These are phyloP conservation scores for Volvariella surrecta DNA, from an alignment of 1,284 basidiomycete species.

Conservation along the genomic window DNA sequence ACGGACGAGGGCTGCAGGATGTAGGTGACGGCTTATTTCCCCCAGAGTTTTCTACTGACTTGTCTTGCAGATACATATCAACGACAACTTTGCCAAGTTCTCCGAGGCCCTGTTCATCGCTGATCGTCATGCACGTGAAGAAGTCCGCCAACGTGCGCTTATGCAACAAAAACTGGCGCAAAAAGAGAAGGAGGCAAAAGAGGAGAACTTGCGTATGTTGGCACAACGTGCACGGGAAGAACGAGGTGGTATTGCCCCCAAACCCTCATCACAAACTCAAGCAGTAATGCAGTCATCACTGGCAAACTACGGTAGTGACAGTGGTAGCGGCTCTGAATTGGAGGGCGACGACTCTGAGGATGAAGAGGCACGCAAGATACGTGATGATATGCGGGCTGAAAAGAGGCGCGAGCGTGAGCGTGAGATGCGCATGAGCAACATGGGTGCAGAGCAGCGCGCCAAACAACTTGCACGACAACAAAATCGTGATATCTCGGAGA, in stretches of 20 bases:
- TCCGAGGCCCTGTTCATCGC: conserved; percentile 94
- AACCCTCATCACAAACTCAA: conserved; percentile 49
- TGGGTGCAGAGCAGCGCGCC: conserved; percentile 95
- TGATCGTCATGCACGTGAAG: conserved; percentile 97
- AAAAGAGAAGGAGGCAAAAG: conserved; percentile 96
- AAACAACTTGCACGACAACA: conserved; percentile 93
- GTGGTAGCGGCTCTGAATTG: conserved; percentile 40
- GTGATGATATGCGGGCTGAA: conserved; percentile 88
- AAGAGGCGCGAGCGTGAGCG: conserved; percentile 92
- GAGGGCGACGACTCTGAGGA: conserved; percentile 60
- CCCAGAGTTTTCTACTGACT: conserved; percentile 6
- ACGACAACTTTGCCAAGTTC: conserved; percentile 99
- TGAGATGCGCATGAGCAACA: conserved; percentile 98
- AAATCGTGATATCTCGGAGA: conserved; percentile 98
- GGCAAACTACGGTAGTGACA: conserved; percentile 81
- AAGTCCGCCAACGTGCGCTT: conserved; percentile 90
- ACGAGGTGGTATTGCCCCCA: conserved; percentile 68
- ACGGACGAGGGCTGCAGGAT: conserved; percentile 95
- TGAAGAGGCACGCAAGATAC: conserved; percentile 77
- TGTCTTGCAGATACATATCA: conserved; percentile 77
- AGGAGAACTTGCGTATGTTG: conserved; percentile 90
- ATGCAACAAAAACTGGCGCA: conserved; percentile 99
- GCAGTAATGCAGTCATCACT: conserved; percentile 70
- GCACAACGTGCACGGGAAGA: conserved; percentile 96
- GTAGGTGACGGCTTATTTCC: conserved; percentile 40